Evolutionary conservation across 345 rosid species (phyloP), one percentile per base, ranked within the genome.

Genomic region (Sapria himalayana): DNA sequence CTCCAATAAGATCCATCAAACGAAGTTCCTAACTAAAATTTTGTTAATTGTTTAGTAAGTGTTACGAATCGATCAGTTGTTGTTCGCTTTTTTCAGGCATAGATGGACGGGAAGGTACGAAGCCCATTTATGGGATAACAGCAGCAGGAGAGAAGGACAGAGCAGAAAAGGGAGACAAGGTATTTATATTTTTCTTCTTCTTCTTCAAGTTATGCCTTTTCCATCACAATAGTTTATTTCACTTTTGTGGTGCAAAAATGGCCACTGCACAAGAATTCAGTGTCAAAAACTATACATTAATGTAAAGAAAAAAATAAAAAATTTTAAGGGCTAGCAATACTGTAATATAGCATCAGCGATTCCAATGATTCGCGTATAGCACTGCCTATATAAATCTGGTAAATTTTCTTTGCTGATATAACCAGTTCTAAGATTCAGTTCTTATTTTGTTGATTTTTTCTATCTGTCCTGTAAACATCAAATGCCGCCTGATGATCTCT

Each of bases 91-190:
- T 15, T 35, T 33, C 21, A 81, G 94, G 41, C 94, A 81, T 70
- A 66, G 93, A 61, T 80, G 93, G 93, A 80, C 93, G 0, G 89
- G 93, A 6, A 81, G 93, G 59, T 81, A 77, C 51, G 93, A 81
- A 74, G 93, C 93, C 56, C 93, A 81, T 62, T 62, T 81, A 52
- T 81, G 93, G 92, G 94, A 82, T 51, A 82, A 78, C 52, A 82
- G 94, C 49, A 78, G 92, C 55, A 63, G 82, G 65, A 75, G 94
- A 51, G 92, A 78, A 75, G 94, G 94, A 16, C 92, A 82, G 37
- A 73, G 85, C 29, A 75, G 94, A 49, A 78, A 78, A 54, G 94
- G 94, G 41, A 71, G 94, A 51, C 94, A 82, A 78, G 94, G 94
- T 82, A 66, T 32, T 21, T 22, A n/a, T 31, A 37, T 9, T 15